Evolutionary conservation across 2,329 filamentous ascomycete species (phyloP).

Genomic region (Fusarium sacchari): DNA sequence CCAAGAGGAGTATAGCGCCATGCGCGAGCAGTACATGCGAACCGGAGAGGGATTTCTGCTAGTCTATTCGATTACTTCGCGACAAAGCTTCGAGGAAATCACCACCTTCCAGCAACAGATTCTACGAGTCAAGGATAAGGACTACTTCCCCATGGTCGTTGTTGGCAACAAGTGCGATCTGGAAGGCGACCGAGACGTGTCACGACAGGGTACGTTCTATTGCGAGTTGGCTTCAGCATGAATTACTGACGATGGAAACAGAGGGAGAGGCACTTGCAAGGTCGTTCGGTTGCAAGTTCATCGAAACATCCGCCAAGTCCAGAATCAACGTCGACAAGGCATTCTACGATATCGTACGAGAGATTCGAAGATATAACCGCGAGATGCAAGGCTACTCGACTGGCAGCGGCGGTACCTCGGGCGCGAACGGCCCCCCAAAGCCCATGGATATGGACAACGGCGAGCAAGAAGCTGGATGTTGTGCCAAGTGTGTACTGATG

Average conservation of each 20-base stretch:
- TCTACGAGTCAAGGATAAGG: conserved; percentile 97
- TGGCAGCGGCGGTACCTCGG: conserved; percentile 71
- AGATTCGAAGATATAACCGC: conserved; percentile 98
- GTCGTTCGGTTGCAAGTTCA: conserved; percentile 96
- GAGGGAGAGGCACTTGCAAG: conserved; percentile 89
- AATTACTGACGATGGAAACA: conserved; percentile 53
- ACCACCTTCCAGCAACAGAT: conserved; percentile 99
- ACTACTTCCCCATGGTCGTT: conserved; percentile 99
- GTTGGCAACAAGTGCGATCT: conserved; percentile 99
- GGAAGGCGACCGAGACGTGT: conserved; percentile 89
- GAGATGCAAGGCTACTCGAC: conserved; percentile 92
- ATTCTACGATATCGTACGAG: conserved; percentile 97
- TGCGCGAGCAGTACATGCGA: conserved; percentile 99
- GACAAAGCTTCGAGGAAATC: conserved; percentile 98
- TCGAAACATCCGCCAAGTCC: conserved; percentile 98
- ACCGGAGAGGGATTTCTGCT: conserved; percentile 98
- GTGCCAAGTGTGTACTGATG: conserved; percentile 89
- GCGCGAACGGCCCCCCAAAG: conserved; percentile 68
- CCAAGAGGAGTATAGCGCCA: conserved; percentile 98
- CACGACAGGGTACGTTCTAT: conserved; percentile 80
- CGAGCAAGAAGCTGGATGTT: conserved; percentile 79
- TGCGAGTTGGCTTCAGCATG: not conserved
- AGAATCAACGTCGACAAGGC: conserved; percentile 98
- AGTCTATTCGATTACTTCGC: conserved; percentile 97
- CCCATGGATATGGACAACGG: conserved; percentile 84